phyloP scores from a whole-genome alignment of 2,329 filamentous ascomycete species.

The Apiospora kogelbergensis region DNA sequence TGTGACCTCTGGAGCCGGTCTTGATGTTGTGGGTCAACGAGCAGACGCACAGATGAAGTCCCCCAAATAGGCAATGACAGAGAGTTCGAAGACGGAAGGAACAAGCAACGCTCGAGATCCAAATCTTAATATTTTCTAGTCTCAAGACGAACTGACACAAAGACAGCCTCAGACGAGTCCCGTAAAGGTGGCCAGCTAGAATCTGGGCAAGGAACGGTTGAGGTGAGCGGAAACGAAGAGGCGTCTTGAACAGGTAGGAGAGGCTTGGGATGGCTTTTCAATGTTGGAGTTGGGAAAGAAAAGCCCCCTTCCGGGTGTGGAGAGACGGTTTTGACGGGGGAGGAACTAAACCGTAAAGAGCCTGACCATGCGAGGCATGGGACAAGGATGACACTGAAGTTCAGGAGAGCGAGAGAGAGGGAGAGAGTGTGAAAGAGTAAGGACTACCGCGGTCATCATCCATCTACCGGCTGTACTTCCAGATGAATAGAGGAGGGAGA shows the following conservation, averaged over 20 bases:
- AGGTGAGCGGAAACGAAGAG: constrained; percentile 22
- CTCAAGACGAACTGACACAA: constrained; percentile 27
- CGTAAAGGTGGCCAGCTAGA: constrained; percentile 17
- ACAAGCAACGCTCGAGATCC: constrained; percentile 15
- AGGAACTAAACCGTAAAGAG: constrained; percentile 39
- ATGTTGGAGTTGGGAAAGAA: constrained; percentile 30
- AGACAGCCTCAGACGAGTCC: constrained; percentile 26
- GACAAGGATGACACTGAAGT: constrained; percentile 6
- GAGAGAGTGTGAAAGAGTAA: not conserved
- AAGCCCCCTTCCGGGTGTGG: constrained; percentile 30
- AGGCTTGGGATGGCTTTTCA: constrained; percentile 28
- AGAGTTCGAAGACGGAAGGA: constrained; percentile 27
- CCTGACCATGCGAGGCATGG: constrained; percentile 36
- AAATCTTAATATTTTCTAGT: constrained; percentile 15
- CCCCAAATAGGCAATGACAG: constrained; percentile 41
- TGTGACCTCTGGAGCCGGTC: constrained; percentile 16
- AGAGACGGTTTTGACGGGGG: constrained; percentile 34
- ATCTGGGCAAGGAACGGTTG: constrained; percentile 18
- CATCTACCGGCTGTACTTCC: constrained; percentile 17
- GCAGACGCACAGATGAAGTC: constrained; percentile 33
- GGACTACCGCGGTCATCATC: constrained; percentile 12
- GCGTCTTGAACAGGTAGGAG: constrained; percentile 13
- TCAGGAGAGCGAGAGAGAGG: not conserved
- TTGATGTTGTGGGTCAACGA: constrained; percentile 22
- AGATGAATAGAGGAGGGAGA: constrained; percentile 10